phyloP scores from a whole-genome alignment of 2,329 filamentous ascomycete genomes.

The Alternaria sp. region DNA sequence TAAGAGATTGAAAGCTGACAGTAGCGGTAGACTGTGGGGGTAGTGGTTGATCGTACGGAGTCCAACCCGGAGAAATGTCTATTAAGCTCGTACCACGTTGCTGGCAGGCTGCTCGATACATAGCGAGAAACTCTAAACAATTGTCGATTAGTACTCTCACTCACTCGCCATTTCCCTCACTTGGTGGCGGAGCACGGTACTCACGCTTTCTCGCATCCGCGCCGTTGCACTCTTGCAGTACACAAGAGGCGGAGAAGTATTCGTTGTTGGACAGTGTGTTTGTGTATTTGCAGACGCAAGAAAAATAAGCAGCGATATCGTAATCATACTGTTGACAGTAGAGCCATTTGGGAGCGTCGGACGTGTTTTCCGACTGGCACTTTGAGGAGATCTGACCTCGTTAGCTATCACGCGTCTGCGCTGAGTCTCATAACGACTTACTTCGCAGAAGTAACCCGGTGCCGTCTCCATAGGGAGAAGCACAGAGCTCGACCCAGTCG shows the following conservation, averaged over 20 bases:
- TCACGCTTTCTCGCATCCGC: constrained; percentile 11
- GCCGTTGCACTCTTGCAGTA: constrained; percentile 12
- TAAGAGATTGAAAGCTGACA: background rate
- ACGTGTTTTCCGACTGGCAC: constrained; percentile 4
- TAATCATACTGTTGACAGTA: constrained; percentile 1
- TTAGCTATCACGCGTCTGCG: background rate
- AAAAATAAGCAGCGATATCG: background rate
- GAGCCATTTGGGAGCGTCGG: background rate
- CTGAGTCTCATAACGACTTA: background rate
- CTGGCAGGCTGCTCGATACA: constrained; percentile 10
- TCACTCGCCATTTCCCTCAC: background rate
- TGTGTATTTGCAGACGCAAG: constrained; percentile 13
- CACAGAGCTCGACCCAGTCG: background rate
- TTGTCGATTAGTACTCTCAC: constrained; percentile 7
- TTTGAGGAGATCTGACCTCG: constrained; percentile 5
- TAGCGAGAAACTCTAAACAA: constrained; percentile 12
- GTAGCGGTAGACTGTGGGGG: background rate
- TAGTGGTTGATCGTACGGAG: constrained; percentile 3
- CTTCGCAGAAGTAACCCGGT: background rate
- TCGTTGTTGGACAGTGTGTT: constrained; percentile 5
- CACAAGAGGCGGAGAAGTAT: constrained; percentile 16
- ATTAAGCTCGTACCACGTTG: background rate
- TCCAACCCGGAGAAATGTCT: constrained; percentile 16
- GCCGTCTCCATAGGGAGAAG: background rate
- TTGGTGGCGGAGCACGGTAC: background rate